Base-by-base conservation (phyloP, 2,329 filamentous ascomycete species). In the Esteya vermicola region DNA sequence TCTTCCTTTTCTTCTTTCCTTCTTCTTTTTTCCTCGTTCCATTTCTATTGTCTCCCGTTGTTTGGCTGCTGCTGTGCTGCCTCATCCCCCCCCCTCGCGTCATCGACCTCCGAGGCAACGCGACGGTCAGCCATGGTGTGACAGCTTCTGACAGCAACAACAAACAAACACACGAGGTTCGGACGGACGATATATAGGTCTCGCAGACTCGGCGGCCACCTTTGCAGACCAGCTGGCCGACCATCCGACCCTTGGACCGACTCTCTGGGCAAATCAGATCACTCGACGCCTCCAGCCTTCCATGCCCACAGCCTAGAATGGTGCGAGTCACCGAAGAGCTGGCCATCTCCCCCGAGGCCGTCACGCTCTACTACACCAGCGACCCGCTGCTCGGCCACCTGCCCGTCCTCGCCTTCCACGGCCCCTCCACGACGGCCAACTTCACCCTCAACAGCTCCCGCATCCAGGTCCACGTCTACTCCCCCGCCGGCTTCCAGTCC, bases 401-500 rank as follows among this genome's bases (percentile, higher is more conserved):
- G 46, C 78, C 88, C 38, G 69, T 96, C 51, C 70, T 96, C 50
- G 72, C 95, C 58, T 95, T 96, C 68, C 85, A 95, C 59, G 89
- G 89, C 13, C 76, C 86, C 14, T 89, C 89, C 35, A 86, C 88
- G 23, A 93, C 85, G 33, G 79, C 84, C 52, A 93, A 93, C 61
- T 82, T 81, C 49, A 85, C 78, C 36, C 76, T 79, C 53, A 93
- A 85, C 61, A 89, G 82, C 62, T 95, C 89, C 47, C 82, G 91
- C 59, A 88, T 96, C 50, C 89, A 96, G 64, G 75, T 91, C 48
- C 91, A 96, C 60, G 75, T 98, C 60, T 85, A 93, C 63, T 84
- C 83, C 45, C 78, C 85, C 3, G 88, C 85, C 48, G 91, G 91
- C 49, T 81, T 93, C 51, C 81, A 85, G 54, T 89, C 82, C 50